A percentile compares a stretch with the other conserved stretches of the same genome.
Conservation (phyloP, 164 flowering plant genomes). For the Stephania japonica region DNA sequence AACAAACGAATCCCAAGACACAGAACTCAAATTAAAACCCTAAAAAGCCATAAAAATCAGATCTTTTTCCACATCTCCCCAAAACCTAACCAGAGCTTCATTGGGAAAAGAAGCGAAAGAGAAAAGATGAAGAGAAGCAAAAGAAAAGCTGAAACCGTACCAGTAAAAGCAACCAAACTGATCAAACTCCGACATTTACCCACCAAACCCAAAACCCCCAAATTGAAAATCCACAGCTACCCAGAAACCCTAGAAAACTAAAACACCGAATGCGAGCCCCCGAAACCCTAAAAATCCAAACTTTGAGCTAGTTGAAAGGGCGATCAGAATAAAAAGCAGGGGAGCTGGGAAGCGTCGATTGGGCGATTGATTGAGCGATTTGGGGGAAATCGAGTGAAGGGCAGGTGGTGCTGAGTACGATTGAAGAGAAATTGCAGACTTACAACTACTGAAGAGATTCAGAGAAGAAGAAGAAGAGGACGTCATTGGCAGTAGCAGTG, state of each 20-base stretch:
- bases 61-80: neutral
- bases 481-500: conserved; percentile 8
- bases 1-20: conserved; percentile 2
- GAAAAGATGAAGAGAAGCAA: conserved; percentile 1
- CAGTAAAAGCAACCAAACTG: neutral
- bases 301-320: neutral
- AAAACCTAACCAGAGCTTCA: conserved; percentile 11
- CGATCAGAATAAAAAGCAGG: neutral
- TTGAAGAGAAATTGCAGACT: conserved; percentile 6
- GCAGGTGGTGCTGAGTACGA: neutral
- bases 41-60: neutral
- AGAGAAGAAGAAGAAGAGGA: neutral
- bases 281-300: neutral
- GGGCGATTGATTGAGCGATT: neutral
- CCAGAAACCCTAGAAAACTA: neutral
- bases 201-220: neutral
- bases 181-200: neutral
- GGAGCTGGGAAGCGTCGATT: neutral
- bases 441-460: neutral
- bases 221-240: neutral
- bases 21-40: neutral
- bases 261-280: neutral
- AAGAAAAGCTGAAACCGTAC: conserved; percentile 3
- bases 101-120: conserved; percentile 2
- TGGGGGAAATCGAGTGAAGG: neutral